phyloP scores from a whole-genome alignment of 306 rosid species.

The Pueraria montana region DNA sequence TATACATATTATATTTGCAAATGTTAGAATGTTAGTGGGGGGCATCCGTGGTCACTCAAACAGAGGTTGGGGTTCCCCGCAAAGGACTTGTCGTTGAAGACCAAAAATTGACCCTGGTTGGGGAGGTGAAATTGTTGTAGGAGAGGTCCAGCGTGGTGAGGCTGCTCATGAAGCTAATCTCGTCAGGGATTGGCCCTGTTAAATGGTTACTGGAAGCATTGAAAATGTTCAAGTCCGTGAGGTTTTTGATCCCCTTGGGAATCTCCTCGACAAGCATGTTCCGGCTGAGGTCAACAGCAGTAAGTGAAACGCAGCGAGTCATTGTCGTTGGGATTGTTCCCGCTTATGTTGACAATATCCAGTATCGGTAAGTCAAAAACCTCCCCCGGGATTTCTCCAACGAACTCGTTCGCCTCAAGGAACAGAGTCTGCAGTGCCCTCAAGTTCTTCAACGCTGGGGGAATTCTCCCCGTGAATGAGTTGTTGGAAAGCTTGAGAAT shows the following conservation, averaged over 20 bases:
- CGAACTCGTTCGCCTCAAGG: constrained; percentile 64
- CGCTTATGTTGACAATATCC: constrained; percentile 63
- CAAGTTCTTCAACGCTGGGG: constrained; percentile 62
- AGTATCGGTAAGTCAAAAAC: constrained; percentile 52
- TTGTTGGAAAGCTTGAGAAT: constrained; percentile 65
- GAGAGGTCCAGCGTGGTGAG: constrained; percentile 80
- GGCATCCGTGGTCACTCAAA: background rate
- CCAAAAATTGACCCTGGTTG: constrained; percentile 67
- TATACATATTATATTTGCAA: too few relatives aligned
- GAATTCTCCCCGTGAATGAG: constrained; percentile 67
- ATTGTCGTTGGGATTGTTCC: constrained; percentile 63
- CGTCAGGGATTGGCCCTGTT: constrained; percentile 64
- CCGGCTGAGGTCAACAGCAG: constrained; percentile 64
- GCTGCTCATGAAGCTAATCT: constrained; percentile 71
- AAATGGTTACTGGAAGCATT: constrained; percentile 68
- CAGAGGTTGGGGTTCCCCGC: constrained; percentile 78
- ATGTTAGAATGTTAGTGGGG: background rate
- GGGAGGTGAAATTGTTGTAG: constrained; percentile 69
- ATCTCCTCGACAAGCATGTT: constrained; percentile 66
- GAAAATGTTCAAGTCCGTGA: constrained; percentile 62
- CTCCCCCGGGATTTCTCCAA: constrained; percentile 63
- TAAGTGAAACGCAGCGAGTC: constrained; percentile 54
- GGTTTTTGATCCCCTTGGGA: constrained; percentile 61
- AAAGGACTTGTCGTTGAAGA: constrained; percentile 67
- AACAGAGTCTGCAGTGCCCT: constrained; percentile 55